These are phyloP conservation scores for Allomyces macrogynus DNA, from an alignment of 192 early-diverging fungal species.

Conservation along the genomic window DNA sequence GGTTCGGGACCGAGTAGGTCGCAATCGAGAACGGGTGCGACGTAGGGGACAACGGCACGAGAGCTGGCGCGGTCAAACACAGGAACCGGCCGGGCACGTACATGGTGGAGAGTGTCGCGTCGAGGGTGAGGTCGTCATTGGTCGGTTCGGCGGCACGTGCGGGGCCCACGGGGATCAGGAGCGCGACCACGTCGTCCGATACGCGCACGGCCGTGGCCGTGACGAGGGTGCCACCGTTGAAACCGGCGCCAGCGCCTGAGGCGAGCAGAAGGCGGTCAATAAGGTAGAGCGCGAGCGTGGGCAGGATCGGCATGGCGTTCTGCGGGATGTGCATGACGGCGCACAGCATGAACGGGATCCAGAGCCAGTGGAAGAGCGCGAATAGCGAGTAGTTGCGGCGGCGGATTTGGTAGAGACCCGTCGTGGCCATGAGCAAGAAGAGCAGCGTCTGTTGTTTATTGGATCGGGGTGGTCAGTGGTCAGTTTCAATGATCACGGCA, in stretches of 20 bases:
- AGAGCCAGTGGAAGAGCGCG: background rate
- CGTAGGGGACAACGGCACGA: background rate
- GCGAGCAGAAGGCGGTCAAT: background rate
- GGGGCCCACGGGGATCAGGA: background rate
- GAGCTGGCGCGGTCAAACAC: background rate
- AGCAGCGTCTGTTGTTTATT: too few species aligned
- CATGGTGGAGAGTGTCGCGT: background rate
- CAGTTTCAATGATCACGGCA: too few species aligned
- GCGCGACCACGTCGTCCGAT: background rate
- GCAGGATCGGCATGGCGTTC: background rate
- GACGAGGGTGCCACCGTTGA: background rate
- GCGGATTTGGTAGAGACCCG: background rate
- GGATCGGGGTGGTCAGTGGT: too few species aligned
- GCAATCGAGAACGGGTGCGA: background rate
- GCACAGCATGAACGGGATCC: background rate
- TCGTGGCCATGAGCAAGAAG: background rate
- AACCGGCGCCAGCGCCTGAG: background rate
- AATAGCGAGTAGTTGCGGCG: background rate
- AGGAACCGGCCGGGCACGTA: background rate
- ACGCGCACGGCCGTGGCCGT: background rate
- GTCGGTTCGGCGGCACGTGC: background rate
- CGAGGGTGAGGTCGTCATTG: background rate
- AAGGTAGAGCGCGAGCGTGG: background rate
- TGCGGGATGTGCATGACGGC: background rate
- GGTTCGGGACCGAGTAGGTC: background rate